phyloP scores from a whole-genome alignment of 345 rosid genomes.

The Triadica sebifera region DNA sequence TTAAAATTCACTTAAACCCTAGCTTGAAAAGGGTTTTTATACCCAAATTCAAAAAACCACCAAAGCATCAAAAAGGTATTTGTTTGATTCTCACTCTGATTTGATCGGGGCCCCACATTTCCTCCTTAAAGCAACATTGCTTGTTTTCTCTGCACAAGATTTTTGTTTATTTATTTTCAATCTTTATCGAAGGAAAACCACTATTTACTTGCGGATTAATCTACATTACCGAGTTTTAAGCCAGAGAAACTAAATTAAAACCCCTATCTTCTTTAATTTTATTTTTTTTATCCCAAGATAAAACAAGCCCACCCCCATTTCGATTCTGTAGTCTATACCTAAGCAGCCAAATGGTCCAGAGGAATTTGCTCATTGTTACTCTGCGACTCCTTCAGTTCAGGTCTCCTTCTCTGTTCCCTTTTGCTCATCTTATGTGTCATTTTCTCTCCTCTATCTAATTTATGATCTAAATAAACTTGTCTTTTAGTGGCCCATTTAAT shows the following conservation, averaged over 20 bases:
- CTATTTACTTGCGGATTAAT: neutral
- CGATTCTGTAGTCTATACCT: neutral
- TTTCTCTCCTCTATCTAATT: neutral
- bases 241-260: neutral
- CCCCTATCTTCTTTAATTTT: neutral
- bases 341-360: slow-evolving; percentile 1
- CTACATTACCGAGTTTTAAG: slow-evolving; percentile 5
- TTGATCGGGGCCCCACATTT: neutral
- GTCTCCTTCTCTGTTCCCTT: neutral
- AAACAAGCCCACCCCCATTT: slow-evolving; percentile 5
- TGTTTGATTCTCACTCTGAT: too few species aligned
- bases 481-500: neutral
- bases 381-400: neutral
- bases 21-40: neutral
- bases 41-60: too few species aligned
- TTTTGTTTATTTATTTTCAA: neutral
- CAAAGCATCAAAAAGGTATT: neutral
- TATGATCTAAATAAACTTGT: neutral
- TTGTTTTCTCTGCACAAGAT: neutral
- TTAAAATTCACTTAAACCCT: neutral
- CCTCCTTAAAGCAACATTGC: neutral
- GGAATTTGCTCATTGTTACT: slow-evolving; percentile 1
- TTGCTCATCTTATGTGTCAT: neutral
- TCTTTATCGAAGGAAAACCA: too few species aligned
- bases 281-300: neutral